phyloP scores from a whole-genome alignment of 208 protist genomes.

The Leishmania turanica region DNA sequence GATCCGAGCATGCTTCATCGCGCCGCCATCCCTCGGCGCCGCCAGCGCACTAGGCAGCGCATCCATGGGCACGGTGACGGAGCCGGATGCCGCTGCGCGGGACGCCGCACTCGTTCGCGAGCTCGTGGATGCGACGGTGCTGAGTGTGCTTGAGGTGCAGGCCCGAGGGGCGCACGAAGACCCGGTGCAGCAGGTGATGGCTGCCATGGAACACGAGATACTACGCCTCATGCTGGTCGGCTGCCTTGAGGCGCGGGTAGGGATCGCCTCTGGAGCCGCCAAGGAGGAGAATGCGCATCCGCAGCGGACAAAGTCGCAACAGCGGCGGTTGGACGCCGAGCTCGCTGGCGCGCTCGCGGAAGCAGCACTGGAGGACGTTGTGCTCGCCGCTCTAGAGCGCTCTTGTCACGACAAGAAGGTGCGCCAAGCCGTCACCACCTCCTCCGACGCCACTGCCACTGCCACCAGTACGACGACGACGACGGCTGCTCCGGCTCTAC shows the following conservation, averaged over 20 bases:
- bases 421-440: neutral
- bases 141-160: conserved; percentile 18
- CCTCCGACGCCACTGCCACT: neutral
- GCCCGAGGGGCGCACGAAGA: neutral
- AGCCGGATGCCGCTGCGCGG: neutral
- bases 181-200: conserved; percentile 17
- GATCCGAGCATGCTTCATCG: conserved; percentile 27
- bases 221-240: conserved; percentile 16
- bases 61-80: conserved; percentile 4
- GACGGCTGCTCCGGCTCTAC: neutral
- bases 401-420: neutral
- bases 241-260: neutral
- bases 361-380: conserved; percentile 9
- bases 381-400: conserved; percentile 1
- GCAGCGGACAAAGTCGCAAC: neutral
- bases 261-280: neutral
- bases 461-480: neutral
- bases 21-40: conserved; percentile 6
- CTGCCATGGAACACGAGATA: conserved; percentile 24
- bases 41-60: neutral
- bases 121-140: conserved; percentile 12
- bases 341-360: conserved; percentile 20
- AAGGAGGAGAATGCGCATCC: neutral
- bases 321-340: conserved; percentile 1
- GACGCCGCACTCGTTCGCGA: conserved; percentile 1